Evolutionary conservation across 768 basidiomycete species (phyloP).

Genomic region (Nevesoporus exiguus): DNA sequence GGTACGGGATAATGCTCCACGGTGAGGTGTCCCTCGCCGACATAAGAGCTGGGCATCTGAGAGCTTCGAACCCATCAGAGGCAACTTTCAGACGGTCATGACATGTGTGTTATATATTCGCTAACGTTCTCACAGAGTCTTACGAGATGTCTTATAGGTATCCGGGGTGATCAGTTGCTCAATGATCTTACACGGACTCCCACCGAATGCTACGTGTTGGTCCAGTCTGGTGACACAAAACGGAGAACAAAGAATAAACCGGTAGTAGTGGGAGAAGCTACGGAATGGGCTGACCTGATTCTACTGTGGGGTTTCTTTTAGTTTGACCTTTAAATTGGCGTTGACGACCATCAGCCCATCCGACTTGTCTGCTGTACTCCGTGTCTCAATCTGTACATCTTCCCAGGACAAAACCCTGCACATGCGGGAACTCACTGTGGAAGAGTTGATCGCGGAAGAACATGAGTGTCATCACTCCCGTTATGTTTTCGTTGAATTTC

Average conservation of each 20-base stretch:
- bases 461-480: not conserved
- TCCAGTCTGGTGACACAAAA: not conserved
- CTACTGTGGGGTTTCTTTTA: not conserved
- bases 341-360: not conserved
- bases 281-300: not conserved
- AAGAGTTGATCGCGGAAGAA: not conserved
- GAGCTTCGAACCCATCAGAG: not conserved
- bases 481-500: not conserved
- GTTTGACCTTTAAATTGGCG: not conserved
- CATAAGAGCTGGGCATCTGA: not conserved
- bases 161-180: not conserved
- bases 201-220: not conserved
- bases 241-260: not conserved
- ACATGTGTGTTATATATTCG: not conserved
- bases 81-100: not conserved
- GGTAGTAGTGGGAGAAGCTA: not conserved
- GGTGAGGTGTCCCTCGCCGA: too few species aligned
- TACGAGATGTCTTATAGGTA: not conserved
- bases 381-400: not conserved
- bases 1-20: too few species aligned
- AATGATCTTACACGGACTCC: not conserved
- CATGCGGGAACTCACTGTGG: not conserved
- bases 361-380: not conserved
- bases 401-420: not conserved
- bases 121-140: not conserved